Evolutionary conservation across 345 rosid species (phyloP).

Genomic region (Hibiscus mutabilis): DNA sequence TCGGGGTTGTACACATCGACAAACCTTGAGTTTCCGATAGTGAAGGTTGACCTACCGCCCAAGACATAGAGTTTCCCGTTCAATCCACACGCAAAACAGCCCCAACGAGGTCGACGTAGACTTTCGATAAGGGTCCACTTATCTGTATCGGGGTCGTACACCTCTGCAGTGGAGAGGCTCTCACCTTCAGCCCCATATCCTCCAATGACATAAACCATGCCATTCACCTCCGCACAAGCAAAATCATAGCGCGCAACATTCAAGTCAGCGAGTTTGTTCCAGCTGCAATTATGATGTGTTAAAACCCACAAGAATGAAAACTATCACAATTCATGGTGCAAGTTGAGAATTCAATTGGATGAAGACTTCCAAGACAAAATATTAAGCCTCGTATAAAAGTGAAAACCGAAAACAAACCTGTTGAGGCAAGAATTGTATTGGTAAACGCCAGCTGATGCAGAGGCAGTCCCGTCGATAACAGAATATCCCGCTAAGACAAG

Average conservation of each 20-base stretch:
- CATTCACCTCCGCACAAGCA: constrained; percentile 86
- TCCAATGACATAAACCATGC: constrained; percentile 74
- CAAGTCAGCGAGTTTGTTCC: constrained; percentile 70
- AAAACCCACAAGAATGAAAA: constrained; percentile 7
- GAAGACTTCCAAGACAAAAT: not conserved
- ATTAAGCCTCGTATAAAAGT: not conserved
- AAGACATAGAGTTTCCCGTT: constrained; percentile 77
- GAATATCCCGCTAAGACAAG: constrained; percentile 71
- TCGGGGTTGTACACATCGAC: constrained; percentile 70
- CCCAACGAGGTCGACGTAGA: constrained; percentile 81
- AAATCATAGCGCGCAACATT: constrained; percentile 73
- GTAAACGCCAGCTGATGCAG: constrained; percentile 60
- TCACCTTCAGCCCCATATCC: constrained; percentile 64
- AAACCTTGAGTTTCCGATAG: constrained; percentile 74
- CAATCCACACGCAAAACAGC: constrained; percentile 69
- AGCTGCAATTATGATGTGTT: constrained; percentile 38
- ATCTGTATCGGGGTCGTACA: constrained; percentile 54
- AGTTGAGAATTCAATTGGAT: no score
- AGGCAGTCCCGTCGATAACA: constrained; percentile 34
- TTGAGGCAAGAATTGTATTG: constrained; percentile 78
- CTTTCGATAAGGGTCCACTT: constrained; percentile 61
- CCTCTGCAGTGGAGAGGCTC: constrained; percentile 69
- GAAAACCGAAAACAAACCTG: constrained; percentile 41
- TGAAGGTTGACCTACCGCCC: constrained; percentile 95
- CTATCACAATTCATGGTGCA: no score